Conservation (phyloP, 2,329 filamentous ascomycete species). For the Sporothrix euskadiensis region DNA sequence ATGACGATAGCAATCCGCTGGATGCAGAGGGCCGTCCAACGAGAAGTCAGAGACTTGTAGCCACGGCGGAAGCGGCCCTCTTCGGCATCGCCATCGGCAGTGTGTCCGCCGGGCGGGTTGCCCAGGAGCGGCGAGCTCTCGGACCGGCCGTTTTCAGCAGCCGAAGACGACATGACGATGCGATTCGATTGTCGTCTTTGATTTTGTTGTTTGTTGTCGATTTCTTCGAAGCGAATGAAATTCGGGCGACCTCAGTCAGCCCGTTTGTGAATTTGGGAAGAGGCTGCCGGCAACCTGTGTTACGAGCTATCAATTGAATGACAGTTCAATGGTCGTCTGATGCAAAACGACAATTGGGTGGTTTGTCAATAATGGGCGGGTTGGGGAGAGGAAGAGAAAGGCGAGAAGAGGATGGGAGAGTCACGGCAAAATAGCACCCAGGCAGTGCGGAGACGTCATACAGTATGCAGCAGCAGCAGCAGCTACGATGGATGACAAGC, state of each 20-base stretch:
- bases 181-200: neutral
- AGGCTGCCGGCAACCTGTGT: conserved; percentile 2
- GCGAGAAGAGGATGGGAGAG: neutral
- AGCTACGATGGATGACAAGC: conserved; percentile 8
- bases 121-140: conserved; percentile 25
- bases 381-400: neutral
- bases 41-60: conserved; percentile 12
- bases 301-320: conserved; percentile 7
- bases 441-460: conserved; percentile 25
- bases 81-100: neutral
- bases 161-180: conserved; percentile 15
- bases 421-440: neutral
- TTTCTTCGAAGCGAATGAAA: neutral
- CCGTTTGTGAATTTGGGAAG: neutral
- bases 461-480: neutral
- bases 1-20: conserved; percentile 4
- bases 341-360: neutral
- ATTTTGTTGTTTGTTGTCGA: neutral
- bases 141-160: neutral
- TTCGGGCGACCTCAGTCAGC: neutral
- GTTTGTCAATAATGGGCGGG: neutral
- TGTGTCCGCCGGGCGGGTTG: neutral
- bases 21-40: conserved; percentile 3
- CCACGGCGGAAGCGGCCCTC: conserved; percentile 8
- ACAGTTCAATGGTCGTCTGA: neutral